These are phyloP conservation scores for Aspergillus tanneri DNA, from an alignment of 2,329 filamentous ascomycete genomes.

Conservation along the genomic window DNA sequence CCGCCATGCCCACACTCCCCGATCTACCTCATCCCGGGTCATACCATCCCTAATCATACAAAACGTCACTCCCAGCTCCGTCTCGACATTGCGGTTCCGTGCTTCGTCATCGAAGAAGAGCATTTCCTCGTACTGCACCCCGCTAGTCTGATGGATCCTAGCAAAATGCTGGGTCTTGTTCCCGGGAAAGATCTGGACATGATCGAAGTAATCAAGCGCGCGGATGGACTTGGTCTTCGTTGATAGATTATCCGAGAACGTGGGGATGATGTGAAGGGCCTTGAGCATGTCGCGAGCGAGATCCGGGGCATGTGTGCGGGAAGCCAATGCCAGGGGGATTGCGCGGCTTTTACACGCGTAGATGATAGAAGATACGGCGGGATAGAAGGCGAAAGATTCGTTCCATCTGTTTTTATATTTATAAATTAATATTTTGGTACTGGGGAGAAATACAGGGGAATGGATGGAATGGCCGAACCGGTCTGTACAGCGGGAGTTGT, in stretches of 20 bases:
- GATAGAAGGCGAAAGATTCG: slow-evolving; percentile 70
- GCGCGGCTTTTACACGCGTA: slow-evolving; percentile 56
- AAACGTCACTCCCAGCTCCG: slow-evolving; percentile 76
- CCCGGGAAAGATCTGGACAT: slow-evolving; percentile 66
- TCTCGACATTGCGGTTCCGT: slow-evolving; percentile 77
- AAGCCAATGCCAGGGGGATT: slow-evolving; percentile 70
- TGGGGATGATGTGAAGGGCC: slow-evolving; percentile 62
- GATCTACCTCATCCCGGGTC: slow-evolving; percentile 72
- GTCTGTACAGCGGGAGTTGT: slow-evolving; percentile 47
- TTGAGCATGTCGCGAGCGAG: slow-evolving; percentile 78
- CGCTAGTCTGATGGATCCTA: slow-evolving; percentile 67
- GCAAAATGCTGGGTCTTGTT: slow-evolving; percentile 86
- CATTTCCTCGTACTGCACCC: slow-evolving; percentile 76
- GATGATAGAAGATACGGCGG: slow-evolving; percentile 66
- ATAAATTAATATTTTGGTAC: slow-evolving; percentile 1
- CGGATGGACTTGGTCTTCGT: slow-evolving; percentile 49
- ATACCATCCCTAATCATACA: slow-evolving; percentile 78
- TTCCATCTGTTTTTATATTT: slow-evolving; percentile 45
- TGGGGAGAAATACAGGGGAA: background rate
- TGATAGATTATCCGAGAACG: slow-evolving; percentile 41
- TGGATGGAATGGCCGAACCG: slow-evolving; percentile 28
- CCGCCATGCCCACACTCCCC: slow-evolving; percentile 78
- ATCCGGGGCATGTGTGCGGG: slow-evolving; percentile 75
- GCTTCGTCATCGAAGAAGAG: slow-evolving; percentile 94
- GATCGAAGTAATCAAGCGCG: slow-evolving; percentile 55